Evolutionary conservation across 371 early-diverging fungal genomes (phyloP).

Genomic region (Coemansia sp.): DNA sequence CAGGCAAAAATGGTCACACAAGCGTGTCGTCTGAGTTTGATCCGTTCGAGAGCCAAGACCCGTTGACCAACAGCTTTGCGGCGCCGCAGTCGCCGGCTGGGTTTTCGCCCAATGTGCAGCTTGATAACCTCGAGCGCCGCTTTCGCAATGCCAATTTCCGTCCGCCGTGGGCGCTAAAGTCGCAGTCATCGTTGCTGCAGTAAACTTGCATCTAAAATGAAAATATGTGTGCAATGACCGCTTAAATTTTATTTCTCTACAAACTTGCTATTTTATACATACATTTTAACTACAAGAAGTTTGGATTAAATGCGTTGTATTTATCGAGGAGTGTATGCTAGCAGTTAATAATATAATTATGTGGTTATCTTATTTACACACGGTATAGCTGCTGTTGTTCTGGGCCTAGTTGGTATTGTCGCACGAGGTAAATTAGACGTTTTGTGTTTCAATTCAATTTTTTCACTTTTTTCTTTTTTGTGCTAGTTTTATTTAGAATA

Average conservation of each 20-base stretch:
- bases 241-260: not conserved
- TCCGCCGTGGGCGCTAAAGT: constrained; percentile 49
- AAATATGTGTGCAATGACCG: not conserved
- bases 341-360: too few relatives aligned
- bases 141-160: constrained; percentile 53
- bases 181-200: constrained; percentile 31
- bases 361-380: too few relatives aligned
- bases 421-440: too few relatives aligned
- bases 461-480: too few relatives aligned
- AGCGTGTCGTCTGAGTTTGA: constrained; percentile 50
- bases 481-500: too few relatives aligned
- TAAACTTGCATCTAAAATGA: not conserved
- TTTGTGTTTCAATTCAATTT: too few relatives aligned
- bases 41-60: constrained; percentile 48
- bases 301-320: too few relatives aligned
- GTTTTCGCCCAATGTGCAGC: constrained; percentile 42
- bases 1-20: constrained; percentile 16
- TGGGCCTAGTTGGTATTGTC: too few relatives aligned
- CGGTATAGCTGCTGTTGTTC: too few relatives aligned
- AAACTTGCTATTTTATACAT: not conserved
- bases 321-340: too few relatives aligned
- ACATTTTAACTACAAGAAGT: too few relatives aligned
- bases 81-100: constrained; percentile 13
- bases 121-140: constrained; percentile 48
- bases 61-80: constrained; percentile 12